Conservation (phyloP, 257 asterid species). For the Henckelia pumila region DNA sequence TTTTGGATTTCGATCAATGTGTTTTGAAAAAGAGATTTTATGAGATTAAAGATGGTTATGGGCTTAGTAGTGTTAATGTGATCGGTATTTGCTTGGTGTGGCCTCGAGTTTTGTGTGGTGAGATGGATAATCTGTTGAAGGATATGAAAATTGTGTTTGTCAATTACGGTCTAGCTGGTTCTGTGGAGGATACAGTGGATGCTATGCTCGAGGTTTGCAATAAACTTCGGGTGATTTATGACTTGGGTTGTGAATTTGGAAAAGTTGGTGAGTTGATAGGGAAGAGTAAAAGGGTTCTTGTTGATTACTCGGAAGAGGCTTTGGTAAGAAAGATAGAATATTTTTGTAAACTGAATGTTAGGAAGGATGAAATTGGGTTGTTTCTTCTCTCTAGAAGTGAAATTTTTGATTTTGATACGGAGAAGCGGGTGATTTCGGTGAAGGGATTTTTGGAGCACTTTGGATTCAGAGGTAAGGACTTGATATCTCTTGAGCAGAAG, state of each 20-base stretch:
- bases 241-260: conserved; percentile 58
- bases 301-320: conserved; percentile 45
- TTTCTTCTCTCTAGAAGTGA: conserved; percentile 56
- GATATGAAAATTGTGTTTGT: conserved; percentile 49
- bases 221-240: conserved; percentile 48
- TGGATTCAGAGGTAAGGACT: conserved; percentile 34
- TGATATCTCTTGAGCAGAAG: conserved; percentile 35
- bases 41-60: conserved; percentile 38
- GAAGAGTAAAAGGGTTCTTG: conserved; percentile 38
- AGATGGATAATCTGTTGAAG: conserved; percentile 41
- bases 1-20: conserved; percentile 26
- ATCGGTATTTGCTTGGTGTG: conserved; percentile 60
- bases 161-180: conserved; percentile 40
- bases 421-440: conserved; percentile 40
- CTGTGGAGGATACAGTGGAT: conserved; percentile 47
- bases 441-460: conserved; percentile 46
- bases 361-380: conserved; percentile 43
- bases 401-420: conserved; percentile 39
- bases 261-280: conserved; percentile 53
- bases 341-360: conserved; percentile 42
- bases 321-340: conserved; percentile 47
- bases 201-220: conserved; percentile 46
- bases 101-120: conserved; percentile 38
- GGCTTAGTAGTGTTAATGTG: conserved; percentile 36
- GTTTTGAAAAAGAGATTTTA: conserved; percentile 31